phyloP scores from a whole-genome alignment of 306 rosid species.

The Cicer judaicum region DNA sequence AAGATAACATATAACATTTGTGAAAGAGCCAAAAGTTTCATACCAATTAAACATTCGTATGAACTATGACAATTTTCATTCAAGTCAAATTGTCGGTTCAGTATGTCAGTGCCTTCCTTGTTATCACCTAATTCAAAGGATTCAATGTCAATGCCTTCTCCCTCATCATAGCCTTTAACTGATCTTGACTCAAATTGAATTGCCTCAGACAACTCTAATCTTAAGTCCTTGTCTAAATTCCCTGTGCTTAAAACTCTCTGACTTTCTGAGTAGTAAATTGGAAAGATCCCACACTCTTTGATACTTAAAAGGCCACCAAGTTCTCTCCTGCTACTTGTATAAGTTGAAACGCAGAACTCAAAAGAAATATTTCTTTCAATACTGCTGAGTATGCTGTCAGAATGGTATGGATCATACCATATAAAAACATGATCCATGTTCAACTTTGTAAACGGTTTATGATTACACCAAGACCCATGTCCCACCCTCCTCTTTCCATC shows the following conservation, averaged over 20 bases:
- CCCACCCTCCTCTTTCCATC: not conserved
- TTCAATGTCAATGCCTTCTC: not conserved
- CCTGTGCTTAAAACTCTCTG: not conserved
- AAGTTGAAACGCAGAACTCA: conserved; percentile 2
- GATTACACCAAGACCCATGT: not conserved
- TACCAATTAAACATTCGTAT: not conserved
- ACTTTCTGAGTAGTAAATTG: conserved; percentile 15
- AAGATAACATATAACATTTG: not conserved
- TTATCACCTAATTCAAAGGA: not conserved
- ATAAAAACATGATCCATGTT: conserved; percentile 29
- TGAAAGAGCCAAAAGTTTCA: not conserved
- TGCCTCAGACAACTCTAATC: not conserved
- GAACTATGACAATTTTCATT: not conserved
- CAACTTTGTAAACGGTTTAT: not conserved
- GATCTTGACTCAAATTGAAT: not conserved
- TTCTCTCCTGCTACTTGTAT: not conserved
- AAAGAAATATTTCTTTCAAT: not conserved
- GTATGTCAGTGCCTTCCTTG: not conserved
- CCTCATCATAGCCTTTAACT: not conserved
- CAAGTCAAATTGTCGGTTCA: conserved; percentile 15
- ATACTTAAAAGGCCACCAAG: not conserved
- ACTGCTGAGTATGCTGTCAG: not conserved
- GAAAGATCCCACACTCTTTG: conserved; percentile 30
- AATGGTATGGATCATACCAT: conserved; percentile 42
- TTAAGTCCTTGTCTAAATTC: conserved; percentile 7